Conservation (phyloP, 1,284 basidiomycete genomes). For the Boletus coffeatus region DNA sequence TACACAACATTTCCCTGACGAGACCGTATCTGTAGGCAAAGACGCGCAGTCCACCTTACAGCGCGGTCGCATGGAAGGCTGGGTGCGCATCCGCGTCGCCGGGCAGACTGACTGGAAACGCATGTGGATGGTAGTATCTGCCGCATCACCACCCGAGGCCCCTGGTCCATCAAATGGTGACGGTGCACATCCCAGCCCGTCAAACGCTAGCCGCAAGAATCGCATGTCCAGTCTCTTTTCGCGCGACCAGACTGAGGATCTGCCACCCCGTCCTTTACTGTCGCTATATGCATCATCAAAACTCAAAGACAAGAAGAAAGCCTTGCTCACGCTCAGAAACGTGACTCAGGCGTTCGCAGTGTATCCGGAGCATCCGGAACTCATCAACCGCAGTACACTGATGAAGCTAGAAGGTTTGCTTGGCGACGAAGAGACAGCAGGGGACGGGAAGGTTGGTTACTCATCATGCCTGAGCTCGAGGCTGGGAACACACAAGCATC, state of each 20-base stretch:
- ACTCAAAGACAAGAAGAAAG: constrained; percentile 65
- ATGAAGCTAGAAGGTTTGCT: constrained; percentile 85
- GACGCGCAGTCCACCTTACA: constrained; percentile 62
- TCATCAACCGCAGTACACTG: constrained; percentile 82
- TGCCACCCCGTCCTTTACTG: constrained; percentile 34
- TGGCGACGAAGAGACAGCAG: constrained; percentile 69
- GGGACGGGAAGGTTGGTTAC: constrained; percentile 71
- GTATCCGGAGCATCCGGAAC: constrained; percentile 91
- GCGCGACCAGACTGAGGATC: constrained; percentile 33
- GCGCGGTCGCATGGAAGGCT: constrained; percentile 84
- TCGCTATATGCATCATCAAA: constrained; percentile 57
- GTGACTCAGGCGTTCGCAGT: constrained; percentile 80
- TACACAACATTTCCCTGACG: constrained; percentile 3
- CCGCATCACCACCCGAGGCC: constrained; percentile 32
- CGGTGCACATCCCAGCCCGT: constrained; percentile 10
- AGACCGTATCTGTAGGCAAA: constrained; percentile 42
- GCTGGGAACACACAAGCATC: constrained; percentile 40
- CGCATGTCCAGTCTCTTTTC: constrained; percentile 69
- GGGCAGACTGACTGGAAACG: constrained; percentile 96
- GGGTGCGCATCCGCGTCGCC: constrained; percentile 87
- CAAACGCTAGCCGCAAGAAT: constrained; percentile 40
- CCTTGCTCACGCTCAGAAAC: constrained; percentile 50
- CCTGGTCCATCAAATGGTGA: constrained; percentile 12
- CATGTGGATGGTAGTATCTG: constrained; percentile 80
- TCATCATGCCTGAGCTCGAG: constrained; percentile 81